These are phyloP conservation scores for Colletotrichum tanaceti DNA, from an alignment of 2,329 filamentous ascomycete genomes.

Conservation along the genomic window DNA sequence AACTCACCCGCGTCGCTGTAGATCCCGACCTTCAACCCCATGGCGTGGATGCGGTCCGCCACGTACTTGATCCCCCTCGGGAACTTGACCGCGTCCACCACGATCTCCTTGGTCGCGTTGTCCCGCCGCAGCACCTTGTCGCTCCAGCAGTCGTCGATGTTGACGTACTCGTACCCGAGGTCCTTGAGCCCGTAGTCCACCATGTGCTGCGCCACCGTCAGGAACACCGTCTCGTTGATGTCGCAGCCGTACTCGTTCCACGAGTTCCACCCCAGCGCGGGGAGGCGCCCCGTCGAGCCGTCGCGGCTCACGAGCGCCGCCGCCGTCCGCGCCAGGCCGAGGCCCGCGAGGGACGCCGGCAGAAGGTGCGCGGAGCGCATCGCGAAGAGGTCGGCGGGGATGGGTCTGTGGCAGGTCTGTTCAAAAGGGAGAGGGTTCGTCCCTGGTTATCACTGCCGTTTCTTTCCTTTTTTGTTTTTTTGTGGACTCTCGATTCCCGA, in stretches of 20 bases:
- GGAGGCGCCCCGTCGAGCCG: constrained; percentile 46
- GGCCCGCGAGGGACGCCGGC: constrained; percentile 13
- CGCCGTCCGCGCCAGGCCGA: constrained; percentile 19
- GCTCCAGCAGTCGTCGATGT: constrained; percentile 73
- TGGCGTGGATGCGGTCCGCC: constrained; percentile 63
- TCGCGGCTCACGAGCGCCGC: constrained; percentile 39
- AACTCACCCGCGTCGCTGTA: constrained; percentile 66
- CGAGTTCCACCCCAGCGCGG: constrained; percentile 61
- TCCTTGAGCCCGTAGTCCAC: constrained; percentile 63
- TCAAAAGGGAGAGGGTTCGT: background rate
- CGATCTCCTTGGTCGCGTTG: constrained; percentile 55
- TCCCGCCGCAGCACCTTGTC: constrained; percentile 55
- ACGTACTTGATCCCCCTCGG: constrained; percentile 67
- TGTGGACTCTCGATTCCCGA: background rate
- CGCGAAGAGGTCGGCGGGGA: background rate
- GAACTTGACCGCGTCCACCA: constrained; percentile 63
- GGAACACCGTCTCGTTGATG: constrained; percentile 62
- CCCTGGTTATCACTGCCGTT: background rate
- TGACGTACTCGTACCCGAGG: constrained; percentile 68
- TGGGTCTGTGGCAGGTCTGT: constrained; percentile 5
- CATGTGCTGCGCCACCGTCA: constrained; percentile 59
- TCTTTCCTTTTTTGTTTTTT: too few relatives aligned
- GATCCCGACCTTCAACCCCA: constrained; percentile 72
- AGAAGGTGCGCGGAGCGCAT: constrained; percentile 13
- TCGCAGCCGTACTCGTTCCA: constrained; percentile 66